Evolutionary conservation across 441 rosid genomes (phyloP), one percentile per base, ranked within the genome.

Genomic region (Viola pubescens): DNA sequence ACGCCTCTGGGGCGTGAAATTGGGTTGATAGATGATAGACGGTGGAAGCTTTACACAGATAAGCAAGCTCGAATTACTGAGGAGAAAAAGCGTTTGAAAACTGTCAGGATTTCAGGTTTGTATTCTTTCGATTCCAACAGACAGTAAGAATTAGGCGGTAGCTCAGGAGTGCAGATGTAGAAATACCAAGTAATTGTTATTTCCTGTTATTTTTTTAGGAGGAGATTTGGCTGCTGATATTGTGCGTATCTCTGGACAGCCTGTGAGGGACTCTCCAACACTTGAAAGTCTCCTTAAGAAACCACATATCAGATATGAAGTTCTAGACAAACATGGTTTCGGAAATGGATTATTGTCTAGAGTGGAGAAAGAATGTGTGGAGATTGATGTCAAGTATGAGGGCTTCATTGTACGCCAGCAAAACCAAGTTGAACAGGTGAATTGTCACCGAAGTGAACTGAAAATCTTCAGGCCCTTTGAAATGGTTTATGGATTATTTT

Each of bases 401-500:
- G 98, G 98, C 59, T 92, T 92, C 82, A 89, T 92, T 77, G 19
- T 73, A 56, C 97, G 96, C 63, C 96, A 92, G 68, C 82, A 77
- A 72, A 77, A 56, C 68, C 97, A 92, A 64, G 86, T 92, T 44
- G 84, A 86, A 63, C 96, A 92, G 94, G 98, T 89, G 40, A 64
- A 69, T 55, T 63, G 43, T 54, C 34, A 26, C 34, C 34, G 3
- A 26, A 26, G 34, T 26, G 34, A 26, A 26, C 34, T 26, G 34
- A 26, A 26, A 26, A 26, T 26, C 34, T 26, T 26, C 34, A 26
- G 34, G 34, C 34, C 34, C 34, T 43, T 43, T 43, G 46, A 6
- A 6, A 43, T 43, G 46, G 49, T 5, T 40, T 7, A 55, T 39
- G 40, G n/a, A 9, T 46, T 46, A 9, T 4, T 46, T 46, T 26